Percentiles rank a stretch among this genome's conserved stretches.
Evolutionary conservation across 1,284 basidiomycete species (phyloP).

Genomic region (Trichosporon inkin): DNA sequence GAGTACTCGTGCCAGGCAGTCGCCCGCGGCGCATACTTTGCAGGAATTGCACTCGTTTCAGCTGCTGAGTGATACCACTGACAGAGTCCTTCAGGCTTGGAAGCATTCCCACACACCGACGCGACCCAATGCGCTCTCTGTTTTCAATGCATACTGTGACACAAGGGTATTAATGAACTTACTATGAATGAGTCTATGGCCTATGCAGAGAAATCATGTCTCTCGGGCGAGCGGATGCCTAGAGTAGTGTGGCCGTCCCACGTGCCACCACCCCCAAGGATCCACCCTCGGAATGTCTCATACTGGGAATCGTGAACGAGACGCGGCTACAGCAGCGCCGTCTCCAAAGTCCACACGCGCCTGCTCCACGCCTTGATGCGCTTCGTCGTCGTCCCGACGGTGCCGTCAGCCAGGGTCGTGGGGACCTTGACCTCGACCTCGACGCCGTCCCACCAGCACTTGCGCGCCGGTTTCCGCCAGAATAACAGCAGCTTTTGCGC

Average conservation of each 20-base stretch:
- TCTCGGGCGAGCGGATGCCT: neutral
- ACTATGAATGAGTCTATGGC: too few species aligned
- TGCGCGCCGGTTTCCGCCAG: constrained; percentile 97
- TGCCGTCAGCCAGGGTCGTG: constrained; percentile 16
- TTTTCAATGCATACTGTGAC: too few species aligned
- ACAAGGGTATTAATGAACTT: too few species aligned
- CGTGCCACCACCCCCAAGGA: neutral
- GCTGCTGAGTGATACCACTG: too few species aligned
- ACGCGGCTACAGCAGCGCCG: constrained; percentile 60
- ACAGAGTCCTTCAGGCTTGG: too few species aligned
- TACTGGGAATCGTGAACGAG: too few species aligned
- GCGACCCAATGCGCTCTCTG: neutral
- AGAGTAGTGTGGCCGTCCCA: neutral
- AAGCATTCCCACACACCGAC: too few species aligned
- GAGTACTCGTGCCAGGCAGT: too few species aligned
- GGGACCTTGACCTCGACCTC: constrained; percentile 86
- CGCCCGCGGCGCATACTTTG: too few species aligned
- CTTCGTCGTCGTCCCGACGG: constrained; percentile 52
- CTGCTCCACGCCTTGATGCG: constrained; percentile 89
- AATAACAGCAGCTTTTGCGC: constrained; percentile 96
- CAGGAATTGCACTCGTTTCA: too few species aligned
- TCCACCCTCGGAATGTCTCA: neutral
- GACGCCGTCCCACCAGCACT: constrained; percentile 99
- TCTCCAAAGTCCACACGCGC: constrained; percentile 96
- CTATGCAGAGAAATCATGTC: too few species aligned